phyloP scores from a whole-genome alignment of 805 yeast species.

The Cyberlindnera maclurae region DNA sequence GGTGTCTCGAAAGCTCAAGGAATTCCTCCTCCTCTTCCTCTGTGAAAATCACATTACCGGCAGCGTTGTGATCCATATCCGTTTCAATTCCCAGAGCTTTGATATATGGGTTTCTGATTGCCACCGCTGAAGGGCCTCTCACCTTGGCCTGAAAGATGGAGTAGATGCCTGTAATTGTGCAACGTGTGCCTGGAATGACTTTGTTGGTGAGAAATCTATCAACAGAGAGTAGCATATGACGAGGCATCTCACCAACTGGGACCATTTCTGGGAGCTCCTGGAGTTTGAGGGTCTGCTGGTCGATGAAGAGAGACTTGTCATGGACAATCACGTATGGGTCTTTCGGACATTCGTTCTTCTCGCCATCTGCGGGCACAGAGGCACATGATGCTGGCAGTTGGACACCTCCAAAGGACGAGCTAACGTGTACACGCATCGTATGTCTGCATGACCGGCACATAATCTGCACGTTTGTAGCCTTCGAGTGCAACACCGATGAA shows the following conservation, averaged over 20 bases:
- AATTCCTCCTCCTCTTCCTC: constrained; percentile 96
- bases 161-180: constrained; percentile 87
- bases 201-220: constrained; percentile 86
- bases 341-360: constrained; percentile 63
- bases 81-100: constrained; percentile 81
- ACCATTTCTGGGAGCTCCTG: constrained; percentile 99
- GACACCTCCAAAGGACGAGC: constrained; percentile 64
- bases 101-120: constrained; percentile 88
- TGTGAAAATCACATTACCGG: constrained; percentile 55
- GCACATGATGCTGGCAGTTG: constrained; percentile 63
- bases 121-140: constrained; percentile 56
- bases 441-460: constrained; percentile 88
- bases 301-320: constrained; percentile 88
- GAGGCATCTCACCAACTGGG: constrained; percentile 98
- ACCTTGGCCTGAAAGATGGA: constrained; percentile 79
- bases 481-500: constrained; percentile 80
- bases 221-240: constrained; percentile 80
- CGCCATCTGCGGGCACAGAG: constrained; percentile 46
- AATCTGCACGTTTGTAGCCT: constrained; percentile 76
- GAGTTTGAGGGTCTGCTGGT: constrained; percentile 87
- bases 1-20: constrained; percentile 68
- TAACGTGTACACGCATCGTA: constrained; percentile 55
- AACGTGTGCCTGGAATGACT: constrained; percentile 92
- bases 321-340: constrained; percentile 93
- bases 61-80: constrained; percentile 65